Conservation (phyloP, 192 early-diverging fungal genomes). For the Podila minutissima region DNA sequence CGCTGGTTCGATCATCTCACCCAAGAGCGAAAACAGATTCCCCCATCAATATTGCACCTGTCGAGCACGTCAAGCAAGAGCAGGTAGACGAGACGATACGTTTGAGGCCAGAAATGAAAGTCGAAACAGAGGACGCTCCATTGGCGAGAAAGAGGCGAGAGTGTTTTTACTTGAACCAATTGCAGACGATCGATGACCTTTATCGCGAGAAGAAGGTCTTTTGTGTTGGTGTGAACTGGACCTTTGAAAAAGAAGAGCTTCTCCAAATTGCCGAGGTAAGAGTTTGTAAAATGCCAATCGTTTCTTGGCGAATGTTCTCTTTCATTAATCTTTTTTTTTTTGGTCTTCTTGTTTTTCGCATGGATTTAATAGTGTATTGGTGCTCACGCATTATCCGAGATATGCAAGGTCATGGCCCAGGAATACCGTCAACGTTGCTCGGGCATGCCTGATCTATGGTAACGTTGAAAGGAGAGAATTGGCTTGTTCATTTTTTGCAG, state of each 20-base stretch:
- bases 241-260: constrained; percentile 50
- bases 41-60: background rate
- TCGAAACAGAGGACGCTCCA: constrained; percentile 13
- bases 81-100: background rate
- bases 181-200: constrained; percentile 50
- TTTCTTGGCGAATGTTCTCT: background rate
- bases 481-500: background rate
- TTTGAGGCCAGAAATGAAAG: background rate
- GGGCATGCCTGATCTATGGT: constrained; percentile 79
- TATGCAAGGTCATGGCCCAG: constrained; percentile 67
- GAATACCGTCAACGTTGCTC: constrained; percentile 71
- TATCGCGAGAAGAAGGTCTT: constrained; percentile 51
- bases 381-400: constrained; percentile 58
- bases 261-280: constrained; percentile 62
- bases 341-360: background rate
- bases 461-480: constrained; percentile 4
- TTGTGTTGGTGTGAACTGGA: constrained; percentile 64
- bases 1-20: background rate
- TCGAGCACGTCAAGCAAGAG: background rate
- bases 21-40: background rate
- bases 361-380: constrained; percentile 62
- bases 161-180: constrained; percentile 45
- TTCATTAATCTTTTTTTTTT: background rate
- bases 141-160: constrained; percentile 20
- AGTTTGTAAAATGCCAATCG: background rate